Conservation (phyloP, 495 filamentous ascomycete genomes). For the Podospora pseudoanserina region DNA sequence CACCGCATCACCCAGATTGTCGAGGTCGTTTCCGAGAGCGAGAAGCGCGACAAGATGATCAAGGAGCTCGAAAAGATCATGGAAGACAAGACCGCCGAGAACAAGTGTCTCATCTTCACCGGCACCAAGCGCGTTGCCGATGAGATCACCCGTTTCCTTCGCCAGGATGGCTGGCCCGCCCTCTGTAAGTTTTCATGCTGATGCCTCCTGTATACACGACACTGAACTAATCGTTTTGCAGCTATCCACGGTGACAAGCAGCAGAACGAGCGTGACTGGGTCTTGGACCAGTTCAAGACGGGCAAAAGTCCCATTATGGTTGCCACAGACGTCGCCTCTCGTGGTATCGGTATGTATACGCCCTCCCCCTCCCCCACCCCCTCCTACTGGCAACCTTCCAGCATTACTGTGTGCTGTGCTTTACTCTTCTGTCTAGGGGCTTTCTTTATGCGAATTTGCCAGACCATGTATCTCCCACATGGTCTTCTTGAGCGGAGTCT, state of each 20-base stretch:
- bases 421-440: constrained; percentile 81
- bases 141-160: constrained; percentile 96
- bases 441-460: constrained; percentile 79
- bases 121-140: constrained; percentile 98
- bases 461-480: constrained; percentile 70
- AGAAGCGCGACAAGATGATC: constrained; percentile 96
- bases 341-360: constrained; percentile 98
- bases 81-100: constrained; percentile 71
- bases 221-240: constrained; percentile 27
- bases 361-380: constrained; percentile 41
- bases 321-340: constrained; percentile 96
- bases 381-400: constrained; percentile 54
- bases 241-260: constrained; percentile 99
- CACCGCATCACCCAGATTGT: constrained; percentile 98
- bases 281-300: constrained; percentile 98
- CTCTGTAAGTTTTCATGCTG: constrained; percentile 64
- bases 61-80: constrained; percentile 98
- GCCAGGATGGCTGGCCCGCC: constrained; percentile 98
- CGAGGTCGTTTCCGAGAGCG: constrained; percentile 90
- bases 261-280: constrained; percentile 99
- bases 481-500: constrained; percentile 74
- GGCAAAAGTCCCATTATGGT: constrained; percentile 95
- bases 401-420: constrained; percentile 74
- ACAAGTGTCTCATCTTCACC: constrained; percentile 94
- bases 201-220: not conserved